These are phyloP conservation scores for Cajanus cajan DNA, from an alignment of 306 rosid genomes.

Conservation along the genomic window DNA sequence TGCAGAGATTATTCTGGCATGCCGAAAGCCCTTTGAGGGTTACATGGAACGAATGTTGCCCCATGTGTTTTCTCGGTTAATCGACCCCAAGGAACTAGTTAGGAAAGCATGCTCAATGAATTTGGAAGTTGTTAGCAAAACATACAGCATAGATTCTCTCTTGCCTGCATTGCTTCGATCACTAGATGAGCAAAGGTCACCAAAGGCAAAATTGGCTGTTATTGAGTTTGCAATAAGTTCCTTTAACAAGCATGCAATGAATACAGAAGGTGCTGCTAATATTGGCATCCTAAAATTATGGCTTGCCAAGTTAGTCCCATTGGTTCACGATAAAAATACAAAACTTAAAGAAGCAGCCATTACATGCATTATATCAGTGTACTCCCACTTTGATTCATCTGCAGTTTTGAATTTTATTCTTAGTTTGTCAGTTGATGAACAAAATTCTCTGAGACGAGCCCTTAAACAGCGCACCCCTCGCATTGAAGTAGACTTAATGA, in stretches of 20 bases:
- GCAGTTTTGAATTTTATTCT: conserved; percentile 90
- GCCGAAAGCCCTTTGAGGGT: conserved; percentile 92
- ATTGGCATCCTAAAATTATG: conserved; percentile 90
- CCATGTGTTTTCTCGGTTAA: conserved; percentile 94
- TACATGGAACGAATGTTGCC: conserved; percentile 96
- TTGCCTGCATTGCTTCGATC: conserved; percentile 96
- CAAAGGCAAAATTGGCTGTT: conserved; percentile 97
- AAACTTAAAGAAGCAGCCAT: conserved; percentile 95
- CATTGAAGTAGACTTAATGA: conserved; percentile 95
- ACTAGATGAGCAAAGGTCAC: conserved; percentile 95
- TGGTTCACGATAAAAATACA: conserved; percentile 85
- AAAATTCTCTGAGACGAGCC: conserved; percentile 95
- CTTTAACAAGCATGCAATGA: conserved; percentile 79
- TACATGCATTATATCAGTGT: conserved; percentile 93
- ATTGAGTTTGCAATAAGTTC: conserved; percentile 87
- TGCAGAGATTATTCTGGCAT: conserved; percentile 84
- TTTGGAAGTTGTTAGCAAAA: conserved; percentile 78
- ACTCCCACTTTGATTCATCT: conserved; percentile 86
- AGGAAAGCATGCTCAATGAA: conserved; percentile 84
- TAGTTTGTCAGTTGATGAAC: conserved; percentile 91
- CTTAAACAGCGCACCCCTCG: conserved; percentile 97
- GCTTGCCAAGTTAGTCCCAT: conserved; percentile 88
- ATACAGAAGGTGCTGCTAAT: conserved; percentile 82
- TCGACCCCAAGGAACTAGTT: conserved; percentile 96
- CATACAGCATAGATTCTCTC: conserved; percentile 86